Base-by-base conservation (phyloP, 495 filamentous ascomycete species). In the Podospora comata region DNA sequence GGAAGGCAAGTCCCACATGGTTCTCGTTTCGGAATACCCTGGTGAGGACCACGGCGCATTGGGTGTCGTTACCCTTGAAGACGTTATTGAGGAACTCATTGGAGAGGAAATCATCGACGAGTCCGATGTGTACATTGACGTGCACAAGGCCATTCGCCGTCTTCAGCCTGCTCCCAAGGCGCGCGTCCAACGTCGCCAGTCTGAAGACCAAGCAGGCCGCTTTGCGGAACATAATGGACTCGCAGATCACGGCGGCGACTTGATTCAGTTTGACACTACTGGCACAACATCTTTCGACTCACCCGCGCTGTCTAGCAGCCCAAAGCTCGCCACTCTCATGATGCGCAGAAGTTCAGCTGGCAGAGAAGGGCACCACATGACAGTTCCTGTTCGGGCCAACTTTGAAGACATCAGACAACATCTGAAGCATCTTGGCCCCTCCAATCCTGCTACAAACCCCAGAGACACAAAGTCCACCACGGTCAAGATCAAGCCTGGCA, bases 1-100 rank as follows among this genome's bases (percentile, higher is more conserved):
- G 76, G 94, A 99, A 80, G 95, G 95, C 64, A 98, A 98, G 77
- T 96, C 93, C 11, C 95, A 99, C 78, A 98, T 99, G 96, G 94
- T 98, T 11, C 84, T 99, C 28, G 94, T 97, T 11, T 97, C 93
- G 6, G 91, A 96, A 71, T 88, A 84, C 67, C 95, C 95, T 2
- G 93, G 95, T 15, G 90, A 96, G 69, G 89, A 96, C 73, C 87
- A 90, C 68, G 95, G 95, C 53, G 92, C 94, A 1, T 80, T 97
- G 18, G 95, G 95, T 26, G 95, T 99, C 1, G 91, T 98, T 13
- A 99, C 95, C 0, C 80, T 99, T 3, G 95, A 99, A 78, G 95
- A 99, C 80, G 96, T 98, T 13, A 98, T 98, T 68, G 95, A 99
- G 77, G 95, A 99, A 76, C 81, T 99, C 48, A 98, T 99, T 77